Conservation (phyloP, 2,329 filamentous ascomycete species). For the Colletotrichum sojae region DNA sequence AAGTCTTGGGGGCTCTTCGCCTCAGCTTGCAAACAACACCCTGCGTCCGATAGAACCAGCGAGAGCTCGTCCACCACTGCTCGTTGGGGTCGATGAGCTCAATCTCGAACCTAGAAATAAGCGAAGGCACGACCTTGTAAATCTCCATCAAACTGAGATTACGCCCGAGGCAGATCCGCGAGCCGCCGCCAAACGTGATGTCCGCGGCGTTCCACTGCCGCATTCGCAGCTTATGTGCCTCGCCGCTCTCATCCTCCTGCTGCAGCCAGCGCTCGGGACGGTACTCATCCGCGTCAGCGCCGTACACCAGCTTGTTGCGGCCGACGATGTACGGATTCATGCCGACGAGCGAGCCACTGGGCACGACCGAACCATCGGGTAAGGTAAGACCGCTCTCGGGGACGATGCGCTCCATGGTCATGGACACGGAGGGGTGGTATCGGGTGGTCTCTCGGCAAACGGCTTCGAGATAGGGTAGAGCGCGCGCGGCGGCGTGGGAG, state of each 20-base stretch:
- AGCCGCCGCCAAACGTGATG: constrained; percentile 56
- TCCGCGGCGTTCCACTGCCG: constrained; percentile 55
- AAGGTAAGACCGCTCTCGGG: constrained; percentile 56
- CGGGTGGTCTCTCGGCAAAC: constrained; percentile 66
- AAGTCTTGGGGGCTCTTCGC: constrained; percentile 4
- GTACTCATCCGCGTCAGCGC: constrained; percentile 59
- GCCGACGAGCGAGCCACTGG: constrained; percentile 55
- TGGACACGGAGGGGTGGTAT: constrained; percentile 62
- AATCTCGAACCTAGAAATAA: constrained; percentile 59
- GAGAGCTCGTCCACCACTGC: constrained; percentile 41
- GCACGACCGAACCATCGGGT: constrained; percentile 53
- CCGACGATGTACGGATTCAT: constrained; percentile 58
- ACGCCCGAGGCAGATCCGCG: constrained; percentile 56
- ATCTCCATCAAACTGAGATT: constrained; percentile 52
- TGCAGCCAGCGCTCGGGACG: constrained; percentile 64
- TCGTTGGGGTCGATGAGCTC: constrained; percentile 47
- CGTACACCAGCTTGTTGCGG: constrained; percentile 58
- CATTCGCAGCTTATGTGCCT: constrained; percentile 51
- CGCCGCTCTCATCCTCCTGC: constrained; percentile 48
- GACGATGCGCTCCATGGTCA: constrained; percentile 65
- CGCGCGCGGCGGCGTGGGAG: constrained; percentile 47
- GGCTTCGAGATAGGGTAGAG: constrained; percentile 62
- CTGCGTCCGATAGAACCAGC: constrained; percentile 43
- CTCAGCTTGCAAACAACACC: constrained; percentile 43
- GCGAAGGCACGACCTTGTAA: constrained; percentile 57